phyloP scores from a whole-genome alignment of 345 rosid genomes.

The Syzygium aqueum region DNA sequence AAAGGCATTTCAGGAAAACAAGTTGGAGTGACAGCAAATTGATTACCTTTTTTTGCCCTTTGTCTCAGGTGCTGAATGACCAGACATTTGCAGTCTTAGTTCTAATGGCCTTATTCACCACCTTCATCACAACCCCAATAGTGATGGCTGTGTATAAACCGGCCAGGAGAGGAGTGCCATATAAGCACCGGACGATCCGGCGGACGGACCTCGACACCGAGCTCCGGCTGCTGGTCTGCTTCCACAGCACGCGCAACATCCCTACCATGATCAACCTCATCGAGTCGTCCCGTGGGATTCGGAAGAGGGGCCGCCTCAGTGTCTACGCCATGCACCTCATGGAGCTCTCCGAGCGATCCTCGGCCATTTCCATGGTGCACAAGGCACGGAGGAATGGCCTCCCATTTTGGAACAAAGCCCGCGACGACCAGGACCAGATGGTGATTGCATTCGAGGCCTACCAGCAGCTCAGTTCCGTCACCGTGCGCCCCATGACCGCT shows the following conservation, averaged over 20 bases:
- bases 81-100: slow-evolving; percentile 53
- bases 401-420: slow-evolving; percentile 58
- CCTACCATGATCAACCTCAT: slow-evolving; percentile 59
- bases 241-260: slow-evolving; percentile 55
- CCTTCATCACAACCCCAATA: slow-evolving; percentile 57
- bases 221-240: slow-evolving; percentile 50
- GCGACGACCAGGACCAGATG: slow-evolving; percentile 34
- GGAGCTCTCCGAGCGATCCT: slow-evolving; percentile 74
- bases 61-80: slow-evolving; percentile 45
- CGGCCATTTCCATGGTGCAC: slow-evolving; percentile 72
- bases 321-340: slow-evolving; percentile 67
- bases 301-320: slow-evolving; percentile 39
- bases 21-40: neutral
- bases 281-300: slow-evolving; percentile 59
- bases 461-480: slow-evolving; percentile 53
- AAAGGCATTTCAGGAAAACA: neutral
- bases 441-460: slow-evolving; percentile 63
- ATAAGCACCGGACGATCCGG: slow-evolving; percentile 35
- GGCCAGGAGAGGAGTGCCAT: slow-evolving; percentile 42
- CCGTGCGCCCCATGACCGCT: slow-evolving; percentile 73
- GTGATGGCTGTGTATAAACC: slow-evolving; percentile 52
- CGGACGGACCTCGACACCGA: slow-evolving; percentile 45
- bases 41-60: neutral
- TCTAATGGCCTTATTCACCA: slow-evolving; percentile 62
- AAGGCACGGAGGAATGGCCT: slow-evolving; percentile 64